phyloP scores from a whole-genome alignment of 208 protist species.

The Trypanosomatidae sp. region DNA sequence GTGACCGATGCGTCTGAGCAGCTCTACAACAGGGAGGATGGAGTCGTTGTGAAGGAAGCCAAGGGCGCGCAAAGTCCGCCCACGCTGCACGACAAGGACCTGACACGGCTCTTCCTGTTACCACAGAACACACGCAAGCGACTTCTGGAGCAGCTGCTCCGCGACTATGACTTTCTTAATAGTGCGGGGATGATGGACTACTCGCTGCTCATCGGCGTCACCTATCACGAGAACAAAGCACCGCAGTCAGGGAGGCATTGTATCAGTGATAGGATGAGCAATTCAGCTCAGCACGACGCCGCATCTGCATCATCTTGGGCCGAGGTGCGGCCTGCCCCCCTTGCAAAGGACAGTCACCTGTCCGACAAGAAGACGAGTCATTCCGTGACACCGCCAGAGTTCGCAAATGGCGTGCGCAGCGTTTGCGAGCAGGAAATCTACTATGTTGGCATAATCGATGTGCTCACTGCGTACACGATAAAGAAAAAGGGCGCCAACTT shows the following conservation, averaged over 20 bases:
- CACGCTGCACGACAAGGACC: conserved; percentile 83
- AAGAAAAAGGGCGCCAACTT: conserved; percentile 89
- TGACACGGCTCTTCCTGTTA: conserved; percentile 81
- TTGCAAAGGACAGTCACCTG: background rate
- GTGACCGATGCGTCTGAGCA: background rate
- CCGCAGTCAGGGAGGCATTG: conserved; percentile 40
- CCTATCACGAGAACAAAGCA: conserved; percentile 62
- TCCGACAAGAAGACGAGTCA: background rate
- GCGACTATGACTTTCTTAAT: conserved; percentile 67
- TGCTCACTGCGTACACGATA: conserved; percentile 75
- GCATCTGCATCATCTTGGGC: conserved; percentile 1
- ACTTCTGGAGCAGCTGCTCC: conserved; percentile 51
- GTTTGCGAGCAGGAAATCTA: conserved; percentile 77
- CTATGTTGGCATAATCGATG: conserved; percentile 90
- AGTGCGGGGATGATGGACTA: conserved; percentile 80
- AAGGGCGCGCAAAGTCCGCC: conserved; percentile 41
- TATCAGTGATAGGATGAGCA: conserved; percentile 52
- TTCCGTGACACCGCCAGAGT: conserved; percentile 26
- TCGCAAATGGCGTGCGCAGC: conserved; percentile 56
- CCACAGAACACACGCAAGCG: conserved; percentile 35
- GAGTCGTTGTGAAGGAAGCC: conserved; percentile 30
- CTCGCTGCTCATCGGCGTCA: conserved; percentile 83
- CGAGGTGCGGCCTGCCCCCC: conserved; percentile 19
- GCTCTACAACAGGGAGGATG: background rate
- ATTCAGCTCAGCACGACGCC: conserved; percentile 2